Evolutionary conservation across 2,329 filamentous ascomycete species (phyloP).

Genomic region (Calonectria pauciramosa): DNA sequence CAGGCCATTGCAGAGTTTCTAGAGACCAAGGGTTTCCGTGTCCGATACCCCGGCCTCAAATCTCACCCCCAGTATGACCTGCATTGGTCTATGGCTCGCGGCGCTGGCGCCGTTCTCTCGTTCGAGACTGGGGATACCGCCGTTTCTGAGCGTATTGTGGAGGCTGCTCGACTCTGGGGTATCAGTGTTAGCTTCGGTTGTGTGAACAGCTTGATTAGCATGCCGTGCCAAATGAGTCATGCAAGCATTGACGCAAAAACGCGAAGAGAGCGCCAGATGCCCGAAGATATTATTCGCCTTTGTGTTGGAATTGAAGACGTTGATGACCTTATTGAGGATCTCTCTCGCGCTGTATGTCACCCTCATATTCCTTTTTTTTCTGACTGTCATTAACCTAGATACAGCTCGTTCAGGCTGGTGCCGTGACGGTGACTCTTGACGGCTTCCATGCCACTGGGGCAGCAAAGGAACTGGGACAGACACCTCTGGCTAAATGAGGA

Average conservation of each 20-base stretch:
- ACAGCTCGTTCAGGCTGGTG: constrained; percentile 92
- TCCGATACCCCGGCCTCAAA: constrained; percentile 93
- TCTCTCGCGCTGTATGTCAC: constrained; percentile 85
- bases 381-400: constrained; percentile 41
- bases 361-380: background rate
- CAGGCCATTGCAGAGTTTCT: constrained; percentile 93
- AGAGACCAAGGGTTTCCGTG: constrained; percentile 90
- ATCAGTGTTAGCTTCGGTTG: constrained; percentile 98
- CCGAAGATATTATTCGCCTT: constrained; percentile 94
- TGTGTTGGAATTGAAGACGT: constrained; percentile 97
- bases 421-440: constrained; percentile 87
- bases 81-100: constrained; percentile 95
- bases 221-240: constrained; percentile 99
- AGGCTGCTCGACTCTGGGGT: constrained; percentile 90
- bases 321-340: constrained; percentile 92
- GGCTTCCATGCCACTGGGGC: constrained; percentile 77
- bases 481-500: constrained; percentile 43
- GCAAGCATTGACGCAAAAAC: constrained; percentile 98
- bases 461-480: constrained; percentile 50
- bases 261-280: constrained; percentile 88
- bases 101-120: constrained; percentile 92
- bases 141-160: constrained; percentile 92
- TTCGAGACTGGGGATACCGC: constrained; percentile 93
- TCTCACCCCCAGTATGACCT: constrained; percentile 97
- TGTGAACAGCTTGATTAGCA: constrained; percentile 98